Percentiles rank a stretch among this genome's conserved stretches.
Conservation (phyloP, 148 eudicot genomes). For the Fagopyrum esculentum region DNA sequence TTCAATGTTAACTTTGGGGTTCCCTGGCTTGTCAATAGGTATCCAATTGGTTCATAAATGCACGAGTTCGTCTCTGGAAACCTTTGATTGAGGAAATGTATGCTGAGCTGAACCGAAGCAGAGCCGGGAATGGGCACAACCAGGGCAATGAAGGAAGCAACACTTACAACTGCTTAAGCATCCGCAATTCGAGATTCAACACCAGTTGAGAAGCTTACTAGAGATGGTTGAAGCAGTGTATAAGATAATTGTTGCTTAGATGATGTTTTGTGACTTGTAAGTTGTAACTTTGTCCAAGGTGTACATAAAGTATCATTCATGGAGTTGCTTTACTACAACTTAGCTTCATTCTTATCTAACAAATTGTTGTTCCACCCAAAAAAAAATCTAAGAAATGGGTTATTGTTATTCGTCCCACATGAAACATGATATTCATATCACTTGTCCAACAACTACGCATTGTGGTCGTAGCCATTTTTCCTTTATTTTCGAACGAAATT, state of each 20-base stretch:
- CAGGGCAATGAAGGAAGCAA: conserved; percentile 29
- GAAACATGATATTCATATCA: no score
- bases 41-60: conserved; percentile 94
- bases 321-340: background rate
- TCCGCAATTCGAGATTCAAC: conserved; percentile 25
- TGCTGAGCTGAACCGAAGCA: conserved; percentile 50
- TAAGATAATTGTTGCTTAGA: background rate
- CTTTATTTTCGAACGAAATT: no score
- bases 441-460: no score
- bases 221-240: background rate
- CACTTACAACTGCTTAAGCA: conserved; percentile 15
- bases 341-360: background rate
- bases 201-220: background rate
- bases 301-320: background rate
- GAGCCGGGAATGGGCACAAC: conserved; percentile 22
- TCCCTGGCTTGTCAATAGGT: conserved; percentile 39
- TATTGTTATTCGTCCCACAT: no score
- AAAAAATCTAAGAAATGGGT: no score
- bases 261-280: background rate
- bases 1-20: background rate
- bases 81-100: conserved; percentile 95
- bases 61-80: conserved; percentile 94
- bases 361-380: no score
- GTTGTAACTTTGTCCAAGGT: background rate
- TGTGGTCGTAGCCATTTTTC: no score